Conservation (phyloP, 2,329 filamentous ascomycete genomes). For the Diaporthe batatas region DNA sequence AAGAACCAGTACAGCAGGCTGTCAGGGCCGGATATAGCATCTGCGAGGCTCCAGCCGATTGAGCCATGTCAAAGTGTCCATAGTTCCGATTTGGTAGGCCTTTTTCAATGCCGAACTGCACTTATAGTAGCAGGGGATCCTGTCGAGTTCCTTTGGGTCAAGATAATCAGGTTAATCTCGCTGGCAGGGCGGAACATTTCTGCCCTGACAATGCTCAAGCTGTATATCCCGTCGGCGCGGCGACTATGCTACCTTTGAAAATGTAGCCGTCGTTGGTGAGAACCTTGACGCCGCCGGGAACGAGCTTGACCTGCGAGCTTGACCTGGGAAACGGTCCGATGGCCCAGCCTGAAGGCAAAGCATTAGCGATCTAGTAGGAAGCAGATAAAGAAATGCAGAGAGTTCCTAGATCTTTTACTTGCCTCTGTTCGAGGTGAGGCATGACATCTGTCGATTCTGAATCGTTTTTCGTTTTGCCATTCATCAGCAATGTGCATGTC, state of each 20-base stretch:
- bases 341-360: conserved; percentile 47
- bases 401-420: background rate
- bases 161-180: conserved; percentile 3
- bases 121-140: conserved; percentile 25
- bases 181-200: conserved; percentile 44
- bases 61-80: conserved; percentile 15
- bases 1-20: conserved; percentile 44
- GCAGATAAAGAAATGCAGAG: background rate
- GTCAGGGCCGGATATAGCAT: conserved; percentile 42
- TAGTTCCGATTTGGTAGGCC: conserved; percentile 7
- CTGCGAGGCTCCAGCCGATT: conserved; percentile 34
- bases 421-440: conserved; percentile 14
- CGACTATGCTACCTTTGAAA: conserved; percentile 41
- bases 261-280: conserved; percentile 40
- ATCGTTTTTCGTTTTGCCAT: background rate
- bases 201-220: conserved; percentile 29
- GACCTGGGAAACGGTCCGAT: conserved; percentile 51
- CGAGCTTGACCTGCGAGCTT: conserved; percentile 46
- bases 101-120: conserved; percentile 43
- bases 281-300: conserved; percentile 1
- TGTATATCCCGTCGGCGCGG: conserved; percentile 42
- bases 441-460: background rate
- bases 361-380: background rate
- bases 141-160: background rate
- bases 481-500: background rate